Evolutionary conservation across 2,329 filamentous ascomycete genomes (phyloP), one percentile per base, ranked within the genome.

Genomic region (Metarhizium brunneum): DNA sequence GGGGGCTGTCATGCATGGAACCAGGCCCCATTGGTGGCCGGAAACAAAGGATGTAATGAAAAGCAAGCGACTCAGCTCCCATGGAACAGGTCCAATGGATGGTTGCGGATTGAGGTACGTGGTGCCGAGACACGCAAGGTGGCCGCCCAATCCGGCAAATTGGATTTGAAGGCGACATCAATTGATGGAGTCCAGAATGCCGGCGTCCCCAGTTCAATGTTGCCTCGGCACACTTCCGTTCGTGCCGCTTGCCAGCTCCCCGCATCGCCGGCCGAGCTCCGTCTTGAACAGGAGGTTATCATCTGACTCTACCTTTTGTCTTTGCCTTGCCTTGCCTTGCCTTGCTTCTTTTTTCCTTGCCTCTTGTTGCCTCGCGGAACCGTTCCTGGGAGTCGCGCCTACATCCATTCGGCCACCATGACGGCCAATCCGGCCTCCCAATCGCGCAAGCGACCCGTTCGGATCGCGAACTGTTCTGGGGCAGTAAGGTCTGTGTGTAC

Each of bases 391-490:
- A 48, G 14, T 30, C 42, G 42, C 42, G 42, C 42, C 16, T 25
- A 6, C 42, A 6, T 20, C 25, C 47, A 25, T 32, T 49, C 16
- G 16, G 20, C 18, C 40, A 47, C 16, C 29, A 47, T 53, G 51
- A 30, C 42, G 3, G 6, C 16, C 29, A 47, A 29, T 45, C 5
- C n/a, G 42, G 38, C 25, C 18, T 47, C 40, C 7, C 6, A 42
- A 25, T 18, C 51, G 53, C 4, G 29, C 6, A 43, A 57, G 47
- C 57, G 63, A 29, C 59, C 60, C 2, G 54, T 64, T 7, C 59
- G 62, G 18, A 58, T 65, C 42, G 64, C 63, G 54, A 65, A 65
- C 45, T 65, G 63, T 57, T 65, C 63, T 11, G 64, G 64, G 18
- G 59, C 63, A 6, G 2, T 48, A n/a, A 48, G 45, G 45, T 48